phyloP scores from a whole-genome alignment of 805 yeast species.

The Metschnikowia proteae region DNA sequence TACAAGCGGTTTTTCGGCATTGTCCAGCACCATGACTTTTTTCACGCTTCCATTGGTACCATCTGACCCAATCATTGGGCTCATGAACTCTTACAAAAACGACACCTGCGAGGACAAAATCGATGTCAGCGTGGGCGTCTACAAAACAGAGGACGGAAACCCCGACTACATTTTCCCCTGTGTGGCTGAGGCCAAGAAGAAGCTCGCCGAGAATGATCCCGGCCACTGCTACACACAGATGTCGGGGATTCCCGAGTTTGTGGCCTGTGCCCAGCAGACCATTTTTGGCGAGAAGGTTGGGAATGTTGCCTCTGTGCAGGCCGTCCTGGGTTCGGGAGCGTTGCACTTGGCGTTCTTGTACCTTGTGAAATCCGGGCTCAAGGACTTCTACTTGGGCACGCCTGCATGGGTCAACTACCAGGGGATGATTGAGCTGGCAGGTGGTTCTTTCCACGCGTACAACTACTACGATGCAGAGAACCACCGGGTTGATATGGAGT shows the following conservation, averaged over 20 bases:
- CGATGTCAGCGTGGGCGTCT: slow-evolving; percentile 45
- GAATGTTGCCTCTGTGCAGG: slow-evolving; percentile 35
- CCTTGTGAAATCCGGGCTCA: slow-evolving; percentile 17
- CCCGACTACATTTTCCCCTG: slow-evolving; percentile 35
- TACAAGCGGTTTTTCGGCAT: too few relatives aligned
- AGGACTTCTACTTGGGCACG: slow-evolving; percentile 31
- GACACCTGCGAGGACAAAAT: slow-evolving; percentile 34
- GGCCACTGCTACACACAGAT: slow-evolving; percentile 44
- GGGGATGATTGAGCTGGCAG: slow-evolving; percentile 32
- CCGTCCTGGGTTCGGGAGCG: slow-evolving; percentile 43
- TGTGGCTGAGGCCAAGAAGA: slow-evolving; percentile 34
- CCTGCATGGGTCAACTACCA: slow-evolving; percentile 42
- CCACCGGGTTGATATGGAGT: slow-evolving; percentile 29
- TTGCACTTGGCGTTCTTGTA: slow-evolving; percentile 36
- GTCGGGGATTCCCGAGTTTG: slow-evolving; percentile 39
- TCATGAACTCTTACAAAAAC: slow-evolving; percentile 14
- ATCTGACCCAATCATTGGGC: slow-evolving; percentile 18
- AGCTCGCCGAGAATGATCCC: slow-evolving; percentile 31
- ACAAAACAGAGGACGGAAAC: slow-evolving; percentile 37
- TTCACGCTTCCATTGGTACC: slow-evolving; percentile 10
- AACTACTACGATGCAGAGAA: slow-evolving; percentile 29
- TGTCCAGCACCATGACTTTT: slow-evolving; percentile 2
- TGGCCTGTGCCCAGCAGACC: slow-evolving; percentile 30
- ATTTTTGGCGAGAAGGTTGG: slow-evolving; percentile 32
- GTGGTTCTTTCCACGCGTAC: slow-evolving; percentile 26